Evolutionary conservation across 2,329 filamentous ascomycete genomes (phyloP).

Genomic region (Plenodomus lindquistii): DNA sequence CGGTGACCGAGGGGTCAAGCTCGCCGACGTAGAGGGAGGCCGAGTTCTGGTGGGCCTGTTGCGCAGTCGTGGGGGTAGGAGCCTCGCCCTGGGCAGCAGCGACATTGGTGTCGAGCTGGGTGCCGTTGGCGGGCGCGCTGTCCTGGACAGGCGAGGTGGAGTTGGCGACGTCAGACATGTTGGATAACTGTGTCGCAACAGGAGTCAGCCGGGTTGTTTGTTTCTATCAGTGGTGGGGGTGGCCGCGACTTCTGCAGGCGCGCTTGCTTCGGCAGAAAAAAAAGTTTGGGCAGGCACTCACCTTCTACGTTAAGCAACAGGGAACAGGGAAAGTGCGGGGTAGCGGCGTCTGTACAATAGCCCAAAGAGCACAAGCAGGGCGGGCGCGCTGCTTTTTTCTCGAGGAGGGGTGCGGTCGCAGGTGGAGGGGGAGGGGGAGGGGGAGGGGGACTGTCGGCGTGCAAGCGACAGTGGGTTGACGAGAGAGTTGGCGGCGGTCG

Average conservation of each 20-base stretch:
- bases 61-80: slow-evolving; percentile 71
- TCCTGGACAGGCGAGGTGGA: slow-evolving; percentile 64
- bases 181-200: slow-evolving; percentile 25
- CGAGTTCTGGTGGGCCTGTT: slow-evolving; percentile 84
- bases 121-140: slow-evolving; percentile 68
- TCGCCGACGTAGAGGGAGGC: slow-evolving; percentile 99
- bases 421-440: slow-evolving; percentile 24
- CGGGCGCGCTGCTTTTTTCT: slow-evolving; percentile 25
- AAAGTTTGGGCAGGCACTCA: slow-evolving; percentile 31
- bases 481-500: slow-evolving; percentile 31
- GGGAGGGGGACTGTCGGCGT: slow-evolving; percentile 25
- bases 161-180: slow-evolving; percentile 52
- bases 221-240: slow-evolving; percentile 21
- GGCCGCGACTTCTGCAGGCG: slow-evolving; percentile 30
- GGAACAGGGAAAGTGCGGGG: slow-evolving; percentile 24
- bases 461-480: slow-evolving; percentile 33
- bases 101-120: slow-evolving; percentile 74
- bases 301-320: slow-evolving; percentile 29
- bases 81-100: slow-evolving; percentile 65
- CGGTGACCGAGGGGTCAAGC: slow-evolving; percentile 95
- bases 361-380: slow-evolving; percentile 24
- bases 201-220: slow-evolving; percentile 27
- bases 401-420: slow-evolving; percentile 21
- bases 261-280: slow-evolving; percentile 41
- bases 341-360: slow-evolving; percentile 12